These are phyloP conservation scores for Patellaria atrata DNA, from an alignment of 495 filamentous ascomycete genomes.

Conservation along the genomic window DNA sequence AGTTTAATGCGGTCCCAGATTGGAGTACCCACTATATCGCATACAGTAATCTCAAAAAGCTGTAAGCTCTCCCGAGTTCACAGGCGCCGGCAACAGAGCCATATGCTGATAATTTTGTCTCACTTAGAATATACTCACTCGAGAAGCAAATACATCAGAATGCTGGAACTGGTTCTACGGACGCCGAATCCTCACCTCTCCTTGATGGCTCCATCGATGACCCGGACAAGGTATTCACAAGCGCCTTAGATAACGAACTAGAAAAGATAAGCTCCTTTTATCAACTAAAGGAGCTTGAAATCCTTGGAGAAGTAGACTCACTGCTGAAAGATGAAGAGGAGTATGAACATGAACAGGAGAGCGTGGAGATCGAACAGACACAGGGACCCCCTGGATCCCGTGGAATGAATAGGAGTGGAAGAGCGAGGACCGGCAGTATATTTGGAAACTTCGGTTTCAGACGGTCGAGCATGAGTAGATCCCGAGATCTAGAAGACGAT, in stretches of 20 bases:
- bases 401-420: slow-evolving; percentile 28
- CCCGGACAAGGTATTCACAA: slow-evolving; percentile 62
- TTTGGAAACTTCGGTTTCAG: slow-evolving; percentile 33
- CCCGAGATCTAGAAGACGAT: slow-evolving; percentile 32
- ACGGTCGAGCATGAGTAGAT: slow-evolving; percentile 36
- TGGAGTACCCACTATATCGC: slow-evolving; percentile 97
- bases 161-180: slow-evolving; percentile 31
- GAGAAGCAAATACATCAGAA: slow-evolving; percentile 59
- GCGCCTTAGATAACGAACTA: slow-evolving; percentile 73
- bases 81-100: neutral
- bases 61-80: slow-evolving; percentile 43
- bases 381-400: slow-evolving; percentile 35
- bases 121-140: slow-evolving; percentile 72
- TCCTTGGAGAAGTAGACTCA: slow-evolving; percentile 65
- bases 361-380: slow-evolving; percentile 39
- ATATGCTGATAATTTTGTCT: slow-evolving; percentile 19
- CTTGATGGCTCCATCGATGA: slow-evolving; percentile 47
- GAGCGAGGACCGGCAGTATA: slow-evolving; percentile 32
- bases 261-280: slow-evolving; percentile 92
- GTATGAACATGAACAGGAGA: slow-evolving; percentile 50
- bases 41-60: slow-evolving; percentile 97
- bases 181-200: slow-evolving; percentile 74
- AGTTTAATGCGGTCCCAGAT: slow-evolving; percentile 98
- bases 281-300: slow-evolving; percentile 68
- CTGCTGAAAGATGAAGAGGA: slow-evolving; percentile 59